Conservation (phyloP, 257 asterid species). For the Ocimum tenuiflorum region DNA sequence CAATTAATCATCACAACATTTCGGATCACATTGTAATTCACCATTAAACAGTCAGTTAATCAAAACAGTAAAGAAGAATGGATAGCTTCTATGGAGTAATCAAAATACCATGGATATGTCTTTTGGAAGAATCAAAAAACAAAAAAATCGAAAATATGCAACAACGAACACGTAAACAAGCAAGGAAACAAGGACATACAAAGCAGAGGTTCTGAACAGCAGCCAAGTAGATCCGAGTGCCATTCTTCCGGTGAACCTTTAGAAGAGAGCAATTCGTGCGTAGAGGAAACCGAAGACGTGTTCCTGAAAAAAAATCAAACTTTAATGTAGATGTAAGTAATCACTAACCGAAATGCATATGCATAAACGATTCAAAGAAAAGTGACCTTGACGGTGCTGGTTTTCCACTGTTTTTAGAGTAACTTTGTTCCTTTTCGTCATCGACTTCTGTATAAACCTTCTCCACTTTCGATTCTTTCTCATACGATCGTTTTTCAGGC, state of each 20-base stretch:
- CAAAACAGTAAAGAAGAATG: not conserved
- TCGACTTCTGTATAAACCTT: conserved; percentile 27
- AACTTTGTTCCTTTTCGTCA: conserved; percentile 25
- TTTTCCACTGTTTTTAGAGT: conserved; percentile 39
- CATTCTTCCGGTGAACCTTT: conserved; percentile 55
- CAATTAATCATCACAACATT: too few relatives aligned
- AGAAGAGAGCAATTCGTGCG: conserved; percentile 50
- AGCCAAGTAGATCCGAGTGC: conserved; percentile 84
- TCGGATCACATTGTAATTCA: too few relatives aligned
- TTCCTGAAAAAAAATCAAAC: conserved; percentile 36
- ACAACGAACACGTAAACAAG: not conserved
- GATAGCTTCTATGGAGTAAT: not conserved
- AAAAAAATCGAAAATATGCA: not conserved
- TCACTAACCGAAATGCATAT: not conserved
- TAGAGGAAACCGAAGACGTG: conserved; percentile 60
- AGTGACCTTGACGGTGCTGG: conserved; percentile 58
- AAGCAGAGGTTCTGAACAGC: conserved; percentile 87
- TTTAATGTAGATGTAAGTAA: not conserved
- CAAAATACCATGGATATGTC: not conserved
- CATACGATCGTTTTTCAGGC: conserved; percentile 37
- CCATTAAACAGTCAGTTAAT: too few relatives aligned
- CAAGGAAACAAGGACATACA: conserved; percentile 40
- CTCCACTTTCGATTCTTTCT: conserved; percentile 47
- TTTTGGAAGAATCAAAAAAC: not conserved
- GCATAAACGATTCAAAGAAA: not conserved